These are phyloP conservation scores for Puccinellia tenuiflora DNA, from an alignment of 176 grass and related monocot species.

Conservation along the genomic window DNA sequence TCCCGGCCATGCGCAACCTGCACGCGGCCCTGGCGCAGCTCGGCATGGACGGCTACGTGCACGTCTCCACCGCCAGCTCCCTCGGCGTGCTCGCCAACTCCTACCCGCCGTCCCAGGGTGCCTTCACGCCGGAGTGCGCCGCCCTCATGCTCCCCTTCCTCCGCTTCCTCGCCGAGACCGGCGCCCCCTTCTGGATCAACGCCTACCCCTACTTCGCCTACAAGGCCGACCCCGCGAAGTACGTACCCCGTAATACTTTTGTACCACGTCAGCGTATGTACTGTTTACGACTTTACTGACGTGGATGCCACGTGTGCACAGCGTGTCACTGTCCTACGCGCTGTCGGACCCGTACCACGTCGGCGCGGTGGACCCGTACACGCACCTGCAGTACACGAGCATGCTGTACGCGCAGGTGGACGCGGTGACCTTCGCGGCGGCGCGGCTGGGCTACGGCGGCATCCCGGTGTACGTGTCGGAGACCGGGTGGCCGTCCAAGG, in stretches of 20 bases:
- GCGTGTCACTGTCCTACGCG: conserved; percentile 59
- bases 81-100: conserved; percentile 77
- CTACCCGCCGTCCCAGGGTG: conserved; percentile 79
- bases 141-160: conserved; percentile 58
- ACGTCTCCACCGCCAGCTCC: conserved; percentile 73
- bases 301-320: background rate
- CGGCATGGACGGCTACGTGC: conserved; percentile 56
- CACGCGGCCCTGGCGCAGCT: conserved; percentile 65
- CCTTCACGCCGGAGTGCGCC: conserved; percentile 54
- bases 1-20: conserved; percentile 84
- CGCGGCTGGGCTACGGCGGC: conserved; percentile 50
- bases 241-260: background rate
- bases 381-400: conserved; percentile 76
- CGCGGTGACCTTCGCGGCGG: conserved; percentile 68
- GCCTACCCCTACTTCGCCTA: conserved; percentile 94
- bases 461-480: conserved; percentile 78
- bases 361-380: conserved; percentile 77
- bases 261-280: background rate
- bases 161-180: conserved; percentile 57
- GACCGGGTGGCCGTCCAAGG: conserved; percentile 96
- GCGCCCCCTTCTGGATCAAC: conserved; percentile 81
- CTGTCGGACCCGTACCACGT: conserved; percentile 52
- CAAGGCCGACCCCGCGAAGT: conserved; percentile 62
- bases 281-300: background rate
- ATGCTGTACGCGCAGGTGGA: conserved; percentile 98